These are phyloP conservation scores for Flagelloscypha sp. DNA, from an alignment of 768 basidiomycete genomes.

Conservation along the genomic window DNA sequence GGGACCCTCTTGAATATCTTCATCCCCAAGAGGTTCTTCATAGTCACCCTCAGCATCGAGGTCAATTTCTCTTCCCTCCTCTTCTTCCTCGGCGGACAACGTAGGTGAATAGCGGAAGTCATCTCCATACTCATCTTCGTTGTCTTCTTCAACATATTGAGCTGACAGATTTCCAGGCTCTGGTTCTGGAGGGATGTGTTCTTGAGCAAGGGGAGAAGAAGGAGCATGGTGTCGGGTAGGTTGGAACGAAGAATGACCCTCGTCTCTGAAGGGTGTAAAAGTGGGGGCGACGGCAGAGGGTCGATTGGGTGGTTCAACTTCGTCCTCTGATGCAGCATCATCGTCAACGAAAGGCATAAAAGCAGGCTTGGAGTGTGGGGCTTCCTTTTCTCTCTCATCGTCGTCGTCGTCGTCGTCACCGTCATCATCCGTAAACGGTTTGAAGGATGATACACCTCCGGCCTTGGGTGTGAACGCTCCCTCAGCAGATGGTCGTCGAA, in stretches of 20 bases:
- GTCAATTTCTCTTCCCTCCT: constrained; percentile 12
- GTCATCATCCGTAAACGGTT: constrained; percentile 27
- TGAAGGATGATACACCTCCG: constrained; percentile 22
- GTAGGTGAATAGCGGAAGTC: too few species aligned
- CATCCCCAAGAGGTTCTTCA: constrained; percentile 12
- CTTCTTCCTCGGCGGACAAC: constrained; percentile 10
- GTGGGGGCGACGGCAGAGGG: too few species aligned
- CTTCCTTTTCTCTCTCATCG: constrained; percentile 24
- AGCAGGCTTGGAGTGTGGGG: too few species aligned
- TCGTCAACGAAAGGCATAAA: too few species aligned
- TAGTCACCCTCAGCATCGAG: constrained; percentile 12
- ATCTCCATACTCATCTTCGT: constrained; percentile 14
- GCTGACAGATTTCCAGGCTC: constrained; percentile 14
- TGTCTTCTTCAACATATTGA: constrained; percentile 20
- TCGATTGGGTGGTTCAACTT: too few species aligned
- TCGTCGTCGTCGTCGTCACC: constrained; percentile 12
- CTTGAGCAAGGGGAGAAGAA: background rate
- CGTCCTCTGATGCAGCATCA: too few species aligned
- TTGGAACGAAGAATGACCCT: too few species aligned
- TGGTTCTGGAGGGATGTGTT: constrained; percentile 25
- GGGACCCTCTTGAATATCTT: constrained; percentile 37
- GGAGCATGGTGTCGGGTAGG: background rate
- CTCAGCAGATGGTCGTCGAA: constrained; percentile 55
- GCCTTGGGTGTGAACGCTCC: constrained; percentile 41
- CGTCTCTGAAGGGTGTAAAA: constrained; percentile 38